Base-by-base conservation (phyloP, 2,329 filamentous ascomycete genomes). In the Bipolaris bicolor region DNA sequence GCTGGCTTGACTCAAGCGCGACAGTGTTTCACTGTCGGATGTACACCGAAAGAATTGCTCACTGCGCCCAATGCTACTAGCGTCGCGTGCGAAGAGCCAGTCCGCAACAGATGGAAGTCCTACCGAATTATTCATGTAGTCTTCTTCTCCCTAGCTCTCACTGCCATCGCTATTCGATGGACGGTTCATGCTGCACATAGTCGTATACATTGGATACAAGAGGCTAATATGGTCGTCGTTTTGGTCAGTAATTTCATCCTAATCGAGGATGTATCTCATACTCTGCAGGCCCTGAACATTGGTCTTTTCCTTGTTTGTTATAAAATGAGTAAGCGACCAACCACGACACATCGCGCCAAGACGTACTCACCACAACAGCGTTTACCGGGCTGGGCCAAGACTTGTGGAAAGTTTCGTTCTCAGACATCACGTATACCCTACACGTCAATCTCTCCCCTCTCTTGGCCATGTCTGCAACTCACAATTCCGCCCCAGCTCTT, bases 401-500 rank as follows among this genome's bases (percentile, higher is more conserved):
- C 39, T 13, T 41, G 9, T 41, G 39, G 39, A 41, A 41, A 41
- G 39, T 41, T 24, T 18, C 39, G 20, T 41, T 41, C 20, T 13
- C 18, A 24, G 20, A 41, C 18, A 41, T 41, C 20, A 41, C 18
- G 11, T 41, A 13, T 20, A 41, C 39, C 11, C 39, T 41, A 41
- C 22, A 22, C 20, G 39, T 39, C n/a, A 39, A n/a, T 18, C n/a
- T 18, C 16, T 39, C 36, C 31, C 31, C n/a, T 39, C 36, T 18
- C 36, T 39, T 18, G n/a, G 9, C n/a, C n/a, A 18, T 39, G 4
- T 39, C 7, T 18, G 6, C 16, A 9, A 39, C 36, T 39, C 16
- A 39, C 36, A 39, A 15, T 39, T 18, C 36, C 2, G 36, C n/a
- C 1, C 36, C 50, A 70, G 67, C 57, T 69, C 10, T 71, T 64